These are phyloP conservation scores for Cercophora samala DNA, from an alignment of 495 filamentous ascomycete species.

Conservation along the genomic window DNA sequence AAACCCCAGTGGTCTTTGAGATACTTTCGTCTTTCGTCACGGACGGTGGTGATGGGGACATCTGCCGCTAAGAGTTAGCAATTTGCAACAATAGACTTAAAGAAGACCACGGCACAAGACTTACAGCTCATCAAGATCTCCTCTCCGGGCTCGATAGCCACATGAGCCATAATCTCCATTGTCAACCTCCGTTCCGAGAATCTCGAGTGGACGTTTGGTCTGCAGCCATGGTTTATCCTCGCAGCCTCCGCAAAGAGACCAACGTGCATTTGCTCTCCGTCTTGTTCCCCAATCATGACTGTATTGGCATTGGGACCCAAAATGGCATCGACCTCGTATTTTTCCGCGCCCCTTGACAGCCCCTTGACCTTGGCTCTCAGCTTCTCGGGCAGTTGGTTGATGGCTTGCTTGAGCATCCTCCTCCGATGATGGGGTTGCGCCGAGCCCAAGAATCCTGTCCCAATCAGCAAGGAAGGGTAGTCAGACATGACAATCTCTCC, in stretches of 20 bases:
- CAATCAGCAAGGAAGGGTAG: slow-evolving; percentile 35
- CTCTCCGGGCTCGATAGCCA: slow-evolving; percentile 40
- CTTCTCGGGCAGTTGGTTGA: slow-evolving; percentile 36
- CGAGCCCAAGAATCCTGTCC: slow-evolving; percentile 32
- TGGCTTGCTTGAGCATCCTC: slow-evolving; percentile 32
- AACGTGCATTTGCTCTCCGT: slow-evolving; percentile 31
- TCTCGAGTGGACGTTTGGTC: slow-evolving; percentile 41
- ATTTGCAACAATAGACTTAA: no score
- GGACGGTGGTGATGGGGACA: slow-evolving; percentile 30
- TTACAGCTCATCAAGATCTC: slow-evolving; percentile 45
- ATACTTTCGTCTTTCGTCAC: slow-evolving; percentile 26
- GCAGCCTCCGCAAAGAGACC: slow-evolving; percentile 39
- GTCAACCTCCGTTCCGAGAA: slow-evolving; percentile 36
- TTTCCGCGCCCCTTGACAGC: slow-evolving; percentile 24
- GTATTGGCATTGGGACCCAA: slow-evolving; percentile 40
- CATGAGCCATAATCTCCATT: slow-evolving; percentile 38
- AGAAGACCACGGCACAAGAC: no score
- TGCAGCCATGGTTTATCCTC: slow-evolving; percentile 45
- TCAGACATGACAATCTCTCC: slow-evolving; percentile 42
- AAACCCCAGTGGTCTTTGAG: slow-evolving; percentile 39
- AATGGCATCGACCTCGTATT: slow-evolving; percentile 40
- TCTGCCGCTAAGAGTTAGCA: slow-evolving; percentile 23
- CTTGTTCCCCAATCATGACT: slow-evolving; percentile 28
- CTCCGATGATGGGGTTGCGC: slow-evolving; percentile 33
- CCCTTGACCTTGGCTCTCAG: slow-evolving; percentile 25